Percentiles rank a stretch among this genome's conserved stretches.
Conservation (phyloP, 129 eudicot species). For the Calendula officinalis region DNA sequence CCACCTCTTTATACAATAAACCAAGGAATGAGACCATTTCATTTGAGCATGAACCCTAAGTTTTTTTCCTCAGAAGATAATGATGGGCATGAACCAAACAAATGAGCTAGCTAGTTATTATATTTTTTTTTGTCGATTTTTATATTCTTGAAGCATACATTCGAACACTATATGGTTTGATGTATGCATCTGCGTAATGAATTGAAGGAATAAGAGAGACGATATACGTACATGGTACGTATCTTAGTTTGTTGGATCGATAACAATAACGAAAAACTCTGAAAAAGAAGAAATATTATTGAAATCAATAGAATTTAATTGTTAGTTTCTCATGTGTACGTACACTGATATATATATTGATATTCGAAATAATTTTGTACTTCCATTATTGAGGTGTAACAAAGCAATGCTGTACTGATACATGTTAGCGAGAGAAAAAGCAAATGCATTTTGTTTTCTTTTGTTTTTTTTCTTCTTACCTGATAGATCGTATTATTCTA, state of each 20-base stretch:
- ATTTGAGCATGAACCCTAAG: constrained; percentile 52
- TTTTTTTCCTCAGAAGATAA: constrained; percentile 38
- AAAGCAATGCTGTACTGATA: constrained; percentile 27
- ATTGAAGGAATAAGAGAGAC: constrained; percentile 7
- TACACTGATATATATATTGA: constrained; percentile 20
- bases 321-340: constrained; percentile 15
- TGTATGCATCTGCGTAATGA: neutral
- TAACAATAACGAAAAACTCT: neutral
- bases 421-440: constrained; percentile 5
- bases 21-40: constrained; percentile 50
- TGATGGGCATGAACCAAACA: constrained; percentile 33
- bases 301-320: constrained; percentile 9
- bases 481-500: no score
- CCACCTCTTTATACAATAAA: constrained; percentile 38
- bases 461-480: neutral
- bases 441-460: neutral
- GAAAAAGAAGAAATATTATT: neutral
- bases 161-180: neutral
- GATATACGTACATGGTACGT: neutral
- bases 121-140: constrained; percentile 17
- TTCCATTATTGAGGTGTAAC: constrained; percentile 23
- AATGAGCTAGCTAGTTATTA: constrained; percentile 22
- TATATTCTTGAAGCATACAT: constrained; percentile 21
- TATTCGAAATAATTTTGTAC: constrained; percentile 17
- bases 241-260: constrained; percentile 12